Evolutionary conservation across 2,329 filamentous ascomycete species (phyloP), one percentile per base, ranked within the genome.

Genomic region (Moelleriella libera): DNA sequence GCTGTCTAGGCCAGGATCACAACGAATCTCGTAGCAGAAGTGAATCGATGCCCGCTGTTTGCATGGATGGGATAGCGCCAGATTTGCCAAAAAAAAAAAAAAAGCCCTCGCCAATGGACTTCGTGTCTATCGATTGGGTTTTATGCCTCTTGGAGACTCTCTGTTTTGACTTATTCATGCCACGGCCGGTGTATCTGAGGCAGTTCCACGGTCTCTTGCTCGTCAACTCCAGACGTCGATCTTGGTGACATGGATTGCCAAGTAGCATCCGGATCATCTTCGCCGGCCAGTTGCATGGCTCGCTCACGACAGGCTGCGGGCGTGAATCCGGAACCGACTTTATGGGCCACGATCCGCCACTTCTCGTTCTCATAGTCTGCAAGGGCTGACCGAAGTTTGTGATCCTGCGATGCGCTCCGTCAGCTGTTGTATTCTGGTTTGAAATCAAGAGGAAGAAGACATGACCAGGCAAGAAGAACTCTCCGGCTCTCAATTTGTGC

Each of bases 331-430:
- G 82, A 85, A 51, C 89, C 89, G 57, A 96, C 84, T 67, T 94
- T 95, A 59, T 85, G 85, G 50, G 89, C 84, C 52, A 95, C 82
- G 59, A 94, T 87, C 55, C 88, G 83, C 89, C 89, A 96, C 62
- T 88, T 88, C 64, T 95, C 88, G 67, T 84, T 85, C 60, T 92
- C 86, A 69, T 90, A 90, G 63, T 90, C 86, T 60, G 85, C 80
- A 54, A 90, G 76, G 5, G 85, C 84, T 48, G 75, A 80, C 52
- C 79, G 82, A 56, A 92, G 78, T 63, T 86, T 87, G 63, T 83
- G 75, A 55, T 89, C 80, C 86, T 90, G 60, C 39, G 28, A 41
- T 5, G 12, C n/a, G 21, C 12, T 37, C 8, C 34, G 34, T 37
- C 34, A 37, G 34, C 34, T 12, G 8, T 37, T 21, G 21, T 21